Evolutionary conservation across 768 basidiomycete species (phyloP).

Genomic region (Russula earlei): DNA sequence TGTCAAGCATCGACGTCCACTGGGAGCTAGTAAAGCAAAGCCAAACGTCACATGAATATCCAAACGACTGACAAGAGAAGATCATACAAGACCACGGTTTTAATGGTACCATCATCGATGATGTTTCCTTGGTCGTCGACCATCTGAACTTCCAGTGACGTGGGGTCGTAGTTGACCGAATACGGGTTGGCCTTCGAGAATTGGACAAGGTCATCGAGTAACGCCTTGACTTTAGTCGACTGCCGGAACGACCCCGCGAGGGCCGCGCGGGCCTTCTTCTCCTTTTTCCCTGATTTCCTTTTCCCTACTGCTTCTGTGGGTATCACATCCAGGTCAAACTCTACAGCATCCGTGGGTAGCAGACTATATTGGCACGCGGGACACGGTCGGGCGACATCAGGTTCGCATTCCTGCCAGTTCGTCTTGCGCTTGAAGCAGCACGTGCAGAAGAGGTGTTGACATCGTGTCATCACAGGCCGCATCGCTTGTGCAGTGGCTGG

Average conservation of each 20-base stretch:
- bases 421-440: conserved; percentile 77
- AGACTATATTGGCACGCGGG: conserved; percentile 70
- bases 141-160: conserved; percentile 63
- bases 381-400: conserved; percentile 55
- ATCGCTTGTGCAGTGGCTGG: conserved; percentile 52
- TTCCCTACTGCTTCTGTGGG: conserved; percentile 37
- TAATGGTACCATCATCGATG: conserved; percentile 60
- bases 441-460: conserved; percentile 89
- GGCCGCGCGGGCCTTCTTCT: conserved; percentile 52
- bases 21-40: conserved; percentile 53
- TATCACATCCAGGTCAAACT: conserved; percentile 56
- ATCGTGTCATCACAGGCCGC: conserved; percentile 75
- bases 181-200: conserved; percentile 81
- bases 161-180: conserved; percentile 79
- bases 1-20: conserved; percentile 92
- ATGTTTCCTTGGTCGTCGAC: conserved; percentile 65
- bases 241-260: conserved; percentile 49
- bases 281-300: conserved; percentile 56
- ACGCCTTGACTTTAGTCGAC: conserved; percentile 83
- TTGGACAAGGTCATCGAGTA: conserved; percentile 69
- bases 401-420: conserved; percentile 66
- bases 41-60: background rate
- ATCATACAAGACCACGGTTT: conserved; percentile 93
- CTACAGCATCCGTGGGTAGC: conserved; percentile 65
- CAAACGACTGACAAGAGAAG: conserved; percentile 7